Conservation (phyloP, 768 basidiomycete species). For the Sarcodon sp. region DNA sequence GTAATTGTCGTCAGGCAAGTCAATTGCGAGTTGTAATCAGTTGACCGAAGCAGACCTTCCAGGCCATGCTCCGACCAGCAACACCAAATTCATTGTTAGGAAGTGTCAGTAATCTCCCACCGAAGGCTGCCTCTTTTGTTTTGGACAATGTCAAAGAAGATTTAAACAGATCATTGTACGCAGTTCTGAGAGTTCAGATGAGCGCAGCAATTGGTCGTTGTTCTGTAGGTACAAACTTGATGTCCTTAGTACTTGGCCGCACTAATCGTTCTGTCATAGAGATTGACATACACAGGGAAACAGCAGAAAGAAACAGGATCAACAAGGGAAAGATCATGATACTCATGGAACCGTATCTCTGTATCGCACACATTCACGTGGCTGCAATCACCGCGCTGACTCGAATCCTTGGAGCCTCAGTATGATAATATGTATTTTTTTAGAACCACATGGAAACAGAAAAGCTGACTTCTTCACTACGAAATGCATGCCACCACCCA, state of each 20-base stretch:
- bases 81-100: slow-evolving; percentile 31
- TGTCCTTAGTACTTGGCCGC: slow-evolving; percentile 16
- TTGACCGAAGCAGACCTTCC: slow-evolving; percentile 48
- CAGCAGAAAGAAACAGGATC: background rate
- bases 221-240: slow-evolving; percentile 19
- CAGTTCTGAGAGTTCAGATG: slow-evolving; percentile 15
- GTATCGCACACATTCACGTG: no score
- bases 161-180: slow-evolving; percentile 35
- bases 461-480: slow-evolving; percentile 69
- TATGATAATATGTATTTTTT: slow-evolving; percentile 2
- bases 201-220: slow-evolving; percentile 11
- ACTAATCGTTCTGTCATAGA: slow-evolving; percentile 11
- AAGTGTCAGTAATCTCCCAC: slow-evolving; percentile 41
- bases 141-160: slow-evolving; percentile 44
- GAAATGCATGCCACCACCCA: slow-evolving; percentile 93
- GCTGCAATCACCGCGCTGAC: background rate
- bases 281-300: background rate
- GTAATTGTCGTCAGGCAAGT: slow-evolving; percentile 1
- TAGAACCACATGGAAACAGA: slow-evolving; percentile 92
- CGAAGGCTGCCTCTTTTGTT: slow-evolving; percentile 52
- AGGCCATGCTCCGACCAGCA: slow-evolving; percentile 68
- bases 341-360: no score
- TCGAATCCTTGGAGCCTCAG: no score
- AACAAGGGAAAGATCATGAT: background rate
- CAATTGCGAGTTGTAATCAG: background rate